Evolutionary conservation across 2,329 filamentous ascomycete genomes (phyloP).

Genomic region (Penicillium oxalicum): DNA sequence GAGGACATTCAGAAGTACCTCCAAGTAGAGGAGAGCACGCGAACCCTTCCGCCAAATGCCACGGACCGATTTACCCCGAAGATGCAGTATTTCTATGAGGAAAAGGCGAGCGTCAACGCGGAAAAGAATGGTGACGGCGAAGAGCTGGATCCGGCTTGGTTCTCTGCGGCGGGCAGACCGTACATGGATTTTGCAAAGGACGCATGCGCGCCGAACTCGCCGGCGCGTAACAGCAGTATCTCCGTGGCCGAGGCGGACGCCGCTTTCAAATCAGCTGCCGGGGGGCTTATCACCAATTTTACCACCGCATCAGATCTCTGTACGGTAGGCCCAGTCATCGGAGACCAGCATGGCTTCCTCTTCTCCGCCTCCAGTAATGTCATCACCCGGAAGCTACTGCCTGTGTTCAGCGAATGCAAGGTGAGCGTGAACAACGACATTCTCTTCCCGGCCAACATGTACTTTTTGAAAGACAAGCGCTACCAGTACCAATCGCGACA

Average conservation of each 20-base stretch:
- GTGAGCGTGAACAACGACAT: slow-evolving; percentile 65
- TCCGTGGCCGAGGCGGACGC: slow-evolving; percentile 45
- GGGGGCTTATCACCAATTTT: slow-evolving; percentile 58
- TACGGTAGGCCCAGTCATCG: slow-evolving; percentile 59
- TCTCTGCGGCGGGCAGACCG: slow-evolving; percentile 38
- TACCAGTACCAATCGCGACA: slow-evolving; percentile 54
- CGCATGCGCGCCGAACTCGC: slow-evolving; percentile 53
- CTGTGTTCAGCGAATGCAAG: slow-evolving; percentile 65
- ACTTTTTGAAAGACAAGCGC: slow-evolving; percentile 52
- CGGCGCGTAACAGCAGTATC: slow-evolving; percentile 48
- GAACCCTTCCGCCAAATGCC: slow-evolving; percentile 41
- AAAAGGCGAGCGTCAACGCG: slow-evolving; percentile 3
- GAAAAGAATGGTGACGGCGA: slow-evolving; percentile 2
- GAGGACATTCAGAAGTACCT: slow-evolving; percentile 51
- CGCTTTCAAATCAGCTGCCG: slow-evolving; percentile 44
- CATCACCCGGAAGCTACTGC: slow-evolving; percentile 44
- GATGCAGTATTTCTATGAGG: slow-evolving; percentile 27
- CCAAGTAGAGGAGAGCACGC: slow-evolving; percentile 42
- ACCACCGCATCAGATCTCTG: slow-evolving; percentile 58
- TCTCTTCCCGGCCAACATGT: slow-evolving; percentile 63
- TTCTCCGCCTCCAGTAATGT: slow-evolving; percentile 48
- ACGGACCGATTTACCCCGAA: slow-evolving; percentile 42
- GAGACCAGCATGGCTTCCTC: slow-evolving; percentile 59
- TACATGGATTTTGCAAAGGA: slow-evolving; percentile 57
- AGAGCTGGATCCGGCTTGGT: slow-evolving; percentile 45